These are phyloP conservation scores for Thelonectria rubi DNA, from an alignment of 2,329 filamentous ascomycete species.

Conservation along the genomic window DNA sequence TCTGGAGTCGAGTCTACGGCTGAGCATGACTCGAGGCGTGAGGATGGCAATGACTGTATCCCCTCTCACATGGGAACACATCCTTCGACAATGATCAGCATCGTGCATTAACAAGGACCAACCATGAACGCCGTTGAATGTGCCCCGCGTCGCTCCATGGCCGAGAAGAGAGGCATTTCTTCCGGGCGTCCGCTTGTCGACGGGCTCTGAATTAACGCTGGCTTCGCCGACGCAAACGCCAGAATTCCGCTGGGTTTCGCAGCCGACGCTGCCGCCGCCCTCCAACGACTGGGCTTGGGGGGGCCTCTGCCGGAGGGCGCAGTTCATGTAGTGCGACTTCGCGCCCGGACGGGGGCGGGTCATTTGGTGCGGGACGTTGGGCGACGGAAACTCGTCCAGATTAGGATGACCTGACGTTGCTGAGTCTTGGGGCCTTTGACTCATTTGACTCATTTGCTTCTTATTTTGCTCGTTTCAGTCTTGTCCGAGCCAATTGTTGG, in stretches of 20 bases:
- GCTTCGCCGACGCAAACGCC: slow-evolving; percentile 41
- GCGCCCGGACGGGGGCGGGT: slow-evolving; percentile 14
- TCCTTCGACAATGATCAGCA: not conserved
- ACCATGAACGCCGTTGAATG: slow-evolving; percentile 1
- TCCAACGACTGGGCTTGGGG: slow-evolving; percentile 16
- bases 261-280: slow-evolving; percentile 4
- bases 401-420: slow-evolving; percentile 29
- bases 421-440: slow-evolving; percentile 15
- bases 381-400: slow-evolving; percentile 6
- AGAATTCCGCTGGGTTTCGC: slow-evolving; percentile 40
- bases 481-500: not conserved
- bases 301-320: slow-evolving; percentile 18
- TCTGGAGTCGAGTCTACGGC: not conserved
- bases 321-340: slow-evolving; percentile 18
- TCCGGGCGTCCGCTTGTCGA: not conserved
- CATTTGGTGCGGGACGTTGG: slow-evolving; percentile 20
- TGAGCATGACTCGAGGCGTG: not conserved
- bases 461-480: slow-evolving; percentile 4
- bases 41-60: not conserved
- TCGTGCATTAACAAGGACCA: slow-evolving; percentile 5
- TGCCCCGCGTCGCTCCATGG: slow-evolving; percentile 14
- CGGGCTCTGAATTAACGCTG: slow-evolving; percentile 15
- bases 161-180: slow-evolving; percentile 24
- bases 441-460: not conserved
- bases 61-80: not conserved